phyloP scores from a whole-genome alignment of 2,329 filamentous ascomycete genomes.

The Penicillium sp. region DNA sequence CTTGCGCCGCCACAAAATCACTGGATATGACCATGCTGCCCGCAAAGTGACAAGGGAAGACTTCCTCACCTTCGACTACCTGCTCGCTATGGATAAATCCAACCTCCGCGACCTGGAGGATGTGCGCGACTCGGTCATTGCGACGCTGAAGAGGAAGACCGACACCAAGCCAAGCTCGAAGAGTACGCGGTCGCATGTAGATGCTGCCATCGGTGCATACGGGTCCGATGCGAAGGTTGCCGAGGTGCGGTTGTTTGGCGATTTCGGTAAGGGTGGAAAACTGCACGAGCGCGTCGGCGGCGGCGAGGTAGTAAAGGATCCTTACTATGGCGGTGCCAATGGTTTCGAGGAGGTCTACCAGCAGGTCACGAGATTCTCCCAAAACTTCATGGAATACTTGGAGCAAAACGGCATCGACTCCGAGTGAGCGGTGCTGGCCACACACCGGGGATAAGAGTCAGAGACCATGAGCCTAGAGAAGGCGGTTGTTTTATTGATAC shows the following conservation, averaged over 20 bases:
- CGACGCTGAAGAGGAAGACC: slow-evolving; percentile 45
- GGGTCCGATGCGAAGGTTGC: slow-evolving; percentile 42
- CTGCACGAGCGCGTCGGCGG: slow-evolving; percentile 36
- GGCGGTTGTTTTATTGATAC: slow-evolving; percentile 20
- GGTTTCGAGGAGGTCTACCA: slow-evolving; percentile 86
- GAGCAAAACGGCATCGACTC: slow-evolving; percentile 27
- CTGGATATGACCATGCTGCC: slow-evolving; percentile 71
- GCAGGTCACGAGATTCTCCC: slow-evolving; percentile 73
- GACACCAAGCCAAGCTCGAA: slow-evolving; percentile 23
- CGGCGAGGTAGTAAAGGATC: slow-evolving; percentile 75
- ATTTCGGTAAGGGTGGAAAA: slow-evolving; percentile 62
- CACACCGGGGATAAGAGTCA: neutral
- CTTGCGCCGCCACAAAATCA: slow-evolving; percentile 70
- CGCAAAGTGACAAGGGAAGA: slow-evolving; percentile 70
- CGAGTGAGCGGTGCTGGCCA: neutral
- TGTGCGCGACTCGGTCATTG: slow-evolving; percentile 52
- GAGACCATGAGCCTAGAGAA: neutral
- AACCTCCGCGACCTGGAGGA: slow-evolving; percentile 71
- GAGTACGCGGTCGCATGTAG: slow-evolving; percentile 38
- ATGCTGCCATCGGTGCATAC: slow-evolving; percentile 30
- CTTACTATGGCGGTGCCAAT: slow-evolving; percentile 83
- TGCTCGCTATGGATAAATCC: slow-evolving; percentile 87
- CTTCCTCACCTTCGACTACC: slow-evolving; percentile 84
- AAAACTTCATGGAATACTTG: slow-evolving; percentile 67
- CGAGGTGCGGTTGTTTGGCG: slow-evolving; percentile 77